Conservation (phyloP, 2,329 filamentous ascomycete species). For the Colletotrichum karsti region DNA sequence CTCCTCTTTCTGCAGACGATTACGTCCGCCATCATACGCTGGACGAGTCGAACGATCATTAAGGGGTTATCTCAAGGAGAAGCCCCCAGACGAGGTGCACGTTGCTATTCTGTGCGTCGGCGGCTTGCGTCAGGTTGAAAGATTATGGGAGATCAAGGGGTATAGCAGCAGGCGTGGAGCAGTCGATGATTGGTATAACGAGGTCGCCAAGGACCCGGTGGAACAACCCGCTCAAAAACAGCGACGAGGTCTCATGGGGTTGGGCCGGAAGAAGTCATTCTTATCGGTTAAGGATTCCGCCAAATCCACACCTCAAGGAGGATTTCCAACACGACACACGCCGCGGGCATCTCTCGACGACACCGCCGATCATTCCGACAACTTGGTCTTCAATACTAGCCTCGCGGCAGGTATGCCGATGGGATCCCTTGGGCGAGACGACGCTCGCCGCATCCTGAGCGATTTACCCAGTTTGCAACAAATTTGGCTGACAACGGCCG, state of each 20-base stretch:
- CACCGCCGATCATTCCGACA: conserved; percentile 1
- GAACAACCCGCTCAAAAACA: conserved; percentile 54
- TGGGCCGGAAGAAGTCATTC: conserved; percentile 68
- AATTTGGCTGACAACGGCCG: conserved; percentile 71
- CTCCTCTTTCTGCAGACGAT: conserved; percentile 69
- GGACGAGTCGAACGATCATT: conserved; percentile 69
- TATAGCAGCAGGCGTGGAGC: conserved; percentile 68
- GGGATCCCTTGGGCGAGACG: conserved; percentile 59
- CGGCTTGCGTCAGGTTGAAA: conserved; percentile 69
- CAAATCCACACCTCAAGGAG: conserved; percentile 28
- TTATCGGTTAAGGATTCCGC: conserved; percentile 41
- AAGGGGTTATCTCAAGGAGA: conserved; percentile 70
- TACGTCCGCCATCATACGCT: conserved; percentile 71
- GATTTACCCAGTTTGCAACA: conserved; percentile 67
- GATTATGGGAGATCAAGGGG: conserved; percentile 72
- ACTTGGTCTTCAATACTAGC: conserved; percentile 63
- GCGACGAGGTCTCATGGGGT: conserved; percentile 59
- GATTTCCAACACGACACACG: conserved; percentile 2
- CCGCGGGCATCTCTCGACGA: conserved; percentile 15
- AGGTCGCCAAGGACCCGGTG: conserved; percentile 53
- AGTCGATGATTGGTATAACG: conserved; percentile 68
- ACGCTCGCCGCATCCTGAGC: conserved; percentile 57
- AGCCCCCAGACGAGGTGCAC: conserved; percentile 69
- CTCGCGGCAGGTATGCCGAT: conserved; percentile 70
- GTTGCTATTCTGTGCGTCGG: conserved; percentile 68